Conservation (phyloP, 1,139 yeast genomes). For the Saccharomyces hybrid region DNA sequence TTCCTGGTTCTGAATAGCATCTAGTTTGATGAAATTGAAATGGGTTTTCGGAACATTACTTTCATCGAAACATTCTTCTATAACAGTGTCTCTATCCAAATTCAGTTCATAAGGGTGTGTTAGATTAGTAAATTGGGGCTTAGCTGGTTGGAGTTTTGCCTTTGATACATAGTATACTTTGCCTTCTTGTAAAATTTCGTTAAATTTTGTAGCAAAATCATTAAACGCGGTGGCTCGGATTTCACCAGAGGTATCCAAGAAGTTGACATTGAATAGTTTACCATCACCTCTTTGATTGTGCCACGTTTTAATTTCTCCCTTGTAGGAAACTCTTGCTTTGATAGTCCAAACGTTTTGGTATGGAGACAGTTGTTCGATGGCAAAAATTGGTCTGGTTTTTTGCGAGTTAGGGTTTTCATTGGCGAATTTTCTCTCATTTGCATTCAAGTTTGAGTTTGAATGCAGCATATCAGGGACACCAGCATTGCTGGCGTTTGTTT, state of each 20-base stretch:
- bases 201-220: constrained; percentile 73
- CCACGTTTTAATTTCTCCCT: constrained; percentile 86
- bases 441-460: constrained; percentile 3
- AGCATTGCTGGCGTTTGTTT: background rate
- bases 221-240: constrained; percentile 94
- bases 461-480: background rate
- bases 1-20: constrained; percentile 58
- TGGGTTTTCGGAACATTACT: constrained; percentile 69
- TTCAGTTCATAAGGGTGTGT: constrained; percentile 83
- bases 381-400: constrained; percentile 41
- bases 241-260: constrained; percentile 92
- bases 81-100: constrained; percentile 70
- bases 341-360: constrained; percentile 88
- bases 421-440: constrained; percentile 6
- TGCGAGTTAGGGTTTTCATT: constrained; percentile 20
- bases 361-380: constrained; percentile 86
- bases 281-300: constrained; percentile 84
- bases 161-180: constrained; percentile 79
- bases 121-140: constrained; percentile 77
- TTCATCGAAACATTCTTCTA: constrained; percentile 64
- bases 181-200: constrained; percentile 75
- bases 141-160: constrained; percentile 76
- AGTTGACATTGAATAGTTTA: constrained; percentile 77
- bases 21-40: constrained; percentile 68
- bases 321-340: constrained; percentile 82